Conservation (phyloP, 306 rosid species). For the Hylodesmum podocarpum region DNA sequence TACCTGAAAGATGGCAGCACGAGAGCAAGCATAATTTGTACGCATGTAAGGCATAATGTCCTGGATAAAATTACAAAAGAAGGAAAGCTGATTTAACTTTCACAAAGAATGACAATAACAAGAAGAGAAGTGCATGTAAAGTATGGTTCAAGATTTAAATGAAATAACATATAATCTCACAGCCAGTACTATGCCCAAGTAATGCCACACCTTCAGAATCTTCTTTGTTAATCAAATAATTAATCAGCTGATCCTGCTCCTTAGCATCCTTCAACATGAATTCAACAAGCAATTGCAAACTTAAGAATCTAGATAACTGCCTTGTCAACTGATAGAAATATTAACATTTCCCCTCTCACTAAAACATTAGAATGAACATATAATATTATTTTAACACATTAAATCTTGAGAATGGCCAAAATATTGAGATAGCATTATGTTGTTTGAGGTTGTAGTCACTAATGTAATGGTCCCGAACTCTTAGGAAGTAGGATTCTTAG, state of each 20-base stretch:
- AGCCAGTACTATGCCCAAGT: constrained; percentile 98
- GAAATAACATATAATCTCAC: constrained; percentile 70
- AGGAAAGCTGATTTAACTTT: constrained; percentile 11
- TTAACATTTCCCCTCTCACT: constrained; percentile 7
- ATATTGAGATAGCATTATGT: constrained; percentile 8
- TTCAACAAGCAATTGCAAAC: constrained; percentile 31
- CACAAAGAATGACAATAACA: neutral
- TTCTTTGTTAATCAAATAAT: constrained; percentile 92
- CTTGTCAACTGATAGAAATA: constrained; percentile 28
- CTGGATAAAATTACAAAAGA: constrained; percentile 45
- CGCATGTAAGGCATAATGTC: constrained; percentile 90
- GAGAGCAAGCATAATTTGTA: constrained; percentile 94
- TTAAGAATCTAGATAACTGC: constrained; percentile 17
- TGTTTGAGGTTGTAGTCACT: neutral
- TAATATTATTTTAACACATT: constrained; percentile 1
- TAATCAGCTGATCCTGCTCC: constrained; percentile 92
- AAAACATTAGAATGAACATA: constrained; percentile 20
- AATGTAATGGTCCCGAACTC: neutral
- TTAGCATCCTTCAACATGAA: constrained; percentile 90
- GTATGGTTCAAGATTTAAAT: constrained; percentile 27
- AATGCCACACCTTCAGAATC: constrained; percentile 98
- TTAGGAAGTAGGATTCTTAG: neutral
- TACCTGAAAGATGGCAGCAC: constrained; percentile 98
- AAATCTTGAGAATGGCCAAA: constrained; percentile 19
- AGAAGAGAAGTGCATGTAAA: constrained; percentile 20